Percentiles rank a stretch among this genome's conserved stretches.
Conservation (phyloP, 1,139 yeast genomes). For the Arxiozyma telluris region DNA sequence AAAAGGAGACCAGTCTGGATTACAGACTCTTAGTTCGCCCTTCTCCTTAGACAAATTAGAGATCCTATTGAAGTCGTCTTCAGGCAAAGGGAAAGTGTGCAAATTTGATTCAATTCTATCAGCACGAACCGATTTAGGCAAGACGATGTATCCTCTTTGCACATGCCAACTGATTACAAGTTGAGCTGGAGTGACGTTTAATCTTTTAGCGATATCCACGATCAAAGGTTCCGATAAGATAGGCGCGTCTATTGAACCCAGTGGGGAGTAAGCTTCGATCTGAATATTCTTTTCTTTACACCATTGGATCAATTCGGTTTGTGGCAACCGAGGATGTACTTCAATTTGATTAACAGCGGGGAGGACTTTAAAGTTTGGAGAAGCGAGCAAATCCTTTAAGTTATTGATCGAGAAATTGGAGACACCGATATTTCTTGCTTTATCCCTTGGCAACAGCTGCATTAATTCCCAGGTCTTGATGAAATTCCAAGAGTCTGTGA, state of each 20-base stretch:
- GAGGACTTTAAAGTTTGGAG: constrained; percentile 41
- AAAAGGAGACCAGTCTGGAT: constrained; percentile 35
- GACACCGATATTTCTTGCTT: constrained; percentile 65
- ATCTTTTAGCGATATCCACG: constrained; percentile 44
- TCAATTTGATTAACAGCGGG: constrained; percentile 75
- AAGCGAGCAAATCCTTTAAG: constrained; percentile 44
- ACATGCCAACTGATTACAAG: constrained; percentile 66
- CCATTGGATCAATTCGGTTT: constrained; percentile 49
- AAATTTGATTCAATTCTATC: constrained; percentile 53
- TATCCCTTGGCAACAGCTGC: constrained; percentile 51
- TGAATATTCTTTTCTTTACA: constrained; percentile 47
- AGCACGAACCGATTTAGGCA: constrained; percentile 64
- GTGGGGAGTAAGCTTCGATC: constrained; percentile 72
- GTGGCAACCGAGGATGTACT: constrained; percentile 68
- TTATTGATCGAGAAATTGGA: constrained; percentile 58
- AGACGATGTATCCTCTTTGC: constrained; percentile 57
- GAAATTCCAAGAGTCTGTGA: constrained; percentile 46
- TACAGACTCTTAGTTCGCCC: constrained; percentile 44
- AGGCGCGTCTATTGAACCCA: constrained; percentile 65
- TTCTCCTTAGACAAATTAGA: constrained; percentile 38
- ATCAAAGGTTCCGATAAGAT: constrained; percentile 45
- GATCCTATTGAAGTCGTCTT: constrained; percentile 47
- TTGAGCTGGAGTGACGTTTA: constrained; percentile 49
- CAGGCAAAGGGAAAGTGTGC: constrained; percentile 40
- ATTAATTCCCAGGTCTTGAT: constrained; percentile 62